Evolutionary conservation across 352 stramenopile species (phyloP).

Genomic region (Pythium myriotylum): DNA sequence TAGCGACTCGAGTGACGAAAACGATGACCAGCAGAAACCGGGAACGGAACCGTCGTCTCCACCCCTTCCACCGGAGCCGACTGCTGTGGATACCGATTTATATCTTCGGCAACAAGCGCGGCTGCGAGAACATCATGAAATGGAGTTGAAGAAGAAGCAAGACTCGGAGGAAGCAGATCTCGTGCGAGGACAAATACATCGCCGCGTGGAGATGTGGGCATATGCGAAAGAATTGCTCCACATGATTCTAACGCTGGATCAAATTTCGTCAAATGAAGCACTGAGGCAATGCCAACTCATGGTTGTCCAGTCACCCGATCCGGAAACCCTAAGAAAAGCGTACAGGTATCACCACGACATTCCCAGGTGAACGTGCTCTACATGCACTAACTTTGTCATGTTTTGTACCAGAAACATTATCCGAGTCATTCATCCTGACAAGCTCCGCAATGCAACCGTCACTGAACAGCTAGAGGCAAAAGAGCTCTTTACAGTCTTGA

Average conservation of each 20-base stretch:
- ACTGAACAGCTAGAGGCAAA: slow-evolving; percentile 84
- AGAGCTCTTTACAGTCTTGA: slow-evolving; percentile 87
- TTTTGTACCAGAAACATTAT: slow-evolving; percentile 70
- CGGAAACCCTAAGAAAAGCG: slow-evolving; percentile 81
- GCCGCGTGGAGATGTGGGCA: slow-evolving; percentile 79
- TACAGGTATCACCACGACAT: slow-evolving; percentile 67
- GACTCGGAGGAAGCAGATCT: slow-evolving; percentile 81
- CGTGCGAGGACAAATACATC: slow-evolving; percentile 77
- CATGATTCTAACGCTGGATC: slow-evolving; percentile 85
- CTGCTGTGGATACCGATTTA: slow-evolving; percentile 69
- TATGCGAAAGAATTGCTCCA: slow-evolving; percentile 83
- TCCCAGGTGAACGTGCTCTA: neutral
- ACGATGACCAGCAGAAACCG: slow-evolving; percentile 24
- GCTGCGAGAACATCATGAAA: slow-evolving; percentile 76
- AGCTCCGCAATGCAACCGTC: slow-evolving; percentile 75
- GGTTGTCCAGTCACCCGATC: slow-evolving; percentile 78
- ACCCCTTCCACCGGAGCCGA: slow-evolving; percentile 74
- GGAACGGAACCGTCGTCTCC: slow-evolving; percentile 36
- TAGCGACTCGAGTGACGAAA: slow-evolving; percentile 43
- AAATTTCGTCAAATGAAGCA: slow-evolving; percentile 74
- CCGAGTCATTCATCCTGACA: slow-evolving; percentile 85
- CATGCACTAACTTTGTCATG: slow-evolving; percentile 1
- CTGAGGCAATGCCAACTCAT: slow-evolving; percentile 77
- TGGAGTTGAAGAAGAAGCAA: slow-evolving; percentile 80
- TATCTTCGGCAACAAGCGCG: slow-evolving; percentile 84